A percentile compares a stretch with the other conserved stretches of the same genome.
These are phyloP conservation scores for Penicillium oxalicum DNA, from an alignment of 2,329 filamentous ascomycete species.

Conservation along the genomic window DNA sequence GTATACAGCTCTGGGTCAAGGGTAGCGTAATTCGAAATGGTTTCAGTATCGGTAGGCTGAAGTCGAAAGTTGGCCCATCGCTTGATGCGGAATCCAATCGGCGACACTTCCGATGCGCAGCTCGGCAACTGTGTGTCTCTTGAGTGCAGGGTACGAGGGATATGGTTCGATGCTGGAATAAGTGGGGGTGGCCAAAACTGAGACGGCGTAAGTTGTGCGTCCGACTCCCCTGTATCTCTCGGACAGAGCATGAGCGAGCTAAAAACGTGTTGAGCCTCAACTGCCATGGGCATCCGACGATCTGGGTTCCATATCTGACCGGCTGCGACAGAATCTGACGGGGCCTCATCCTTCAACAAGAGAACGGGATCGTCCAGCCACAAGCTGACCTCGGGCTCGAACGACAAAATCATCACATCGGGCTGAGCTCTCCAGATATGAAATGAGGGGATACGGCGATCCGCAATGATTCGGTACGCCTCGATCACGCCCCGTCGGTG, in stretches of 20 bases:
- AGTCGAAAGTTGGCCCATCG: conserved; percentile 65
- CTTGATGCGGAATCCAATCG: conserved; percentile 66
- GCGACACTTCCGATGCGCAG: conserved; percentile 53
- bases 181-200: conserved; percentile 70
- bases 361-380: conserved; percentile 70
- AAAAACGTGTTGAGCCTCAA: conserved; percentile 50
- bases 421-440: conserved; percentile 60
- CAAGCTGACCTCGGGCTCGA: conserved; percentile 63
- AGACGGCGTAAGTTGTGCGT: conserved; percentile 28
- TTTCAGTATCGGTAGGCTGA: conserved; percentile 33
- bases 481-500: conserved; percentile 68
- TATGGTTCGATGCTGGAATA: conserved; percentile 59
- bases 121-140: conserved; percentile 30
- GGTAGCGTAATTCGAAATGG: conserved; percentile 62
- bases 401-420: conserved; percentile 64
- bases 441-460: conserved; percentile 50
- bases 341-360: conserved; percentile 43
- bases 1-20: conserved; percentile 70
- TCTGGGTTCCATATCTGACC: conserved; percentile 29
- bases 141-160: conserved; percentile 37
- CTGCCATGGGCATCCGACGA: conserved; percentile 50
- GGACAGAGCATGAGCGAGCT: conserved; percentile 64
- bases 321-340: conserved; percentile 19
- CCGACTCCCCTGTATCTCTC: conserved; percentile 36
- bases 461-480: conserved; percentile 68